phyloP scores from a whole-genome alignment of 1,284 basidiomycete genomes.

The Sporisorium exsertum region DNA sequence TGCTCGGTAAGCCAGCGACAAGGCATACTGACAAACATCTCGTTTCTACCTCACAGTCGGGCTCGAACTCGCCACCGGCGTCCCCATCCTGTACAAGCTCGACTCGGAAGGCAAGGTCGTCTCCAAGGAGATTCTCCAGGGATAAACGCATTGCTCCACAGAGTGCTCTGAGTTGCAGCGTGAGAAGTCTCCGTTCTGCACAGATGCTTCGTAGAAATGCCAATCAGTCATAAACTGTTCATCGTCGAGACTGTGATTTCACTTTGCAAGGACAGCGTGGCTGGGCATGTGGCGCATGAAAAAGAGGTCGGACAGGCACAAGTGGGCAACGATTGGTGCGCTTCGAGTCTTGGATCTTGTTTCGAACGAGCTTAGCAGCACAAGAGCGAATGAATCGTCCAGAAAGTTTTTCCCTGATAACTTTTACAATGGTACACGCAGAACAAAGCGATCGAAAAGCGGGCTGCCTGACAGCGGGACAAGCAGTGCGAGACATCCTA shows the following conservation, averaged over 20 bases:
- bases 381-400: background rate
- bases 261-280: background rate
- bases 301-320: background rate
- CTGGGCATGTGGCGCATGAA: background rate
- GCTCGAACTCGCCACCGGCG: slow-evolving; percentile 71
- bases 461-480: no score
- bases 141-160: slow-evolving; percentile 1
- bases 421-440: background rate
- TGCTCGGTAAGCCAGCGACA: no score
- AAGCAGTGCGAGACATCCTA: background rate
- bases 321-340: background rate
- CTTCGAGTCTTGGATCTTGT: background rate
- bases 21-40: background rate
- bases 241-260: background rate
- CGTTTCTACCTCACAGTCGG: slow-evolving; percentile 52
- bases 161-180: background rate
- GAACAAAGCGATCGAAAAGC: background rate
- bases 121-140: slow-evolving; percentile 66
- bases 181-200: background rate
- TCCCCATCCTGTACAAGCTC: slow-evolving; percentile 71
- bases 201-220: background rate
- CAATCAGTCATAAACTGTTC: background rate
- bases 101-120: slow-evolving; percentile 66
- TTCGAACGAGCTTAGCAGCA: background rate
- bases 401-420: background rate